These are phyloP conservation scores for Cicer yamashitae DNA, from an alignment of 306 rosid species.

Conservation along the genomic window DNA sequence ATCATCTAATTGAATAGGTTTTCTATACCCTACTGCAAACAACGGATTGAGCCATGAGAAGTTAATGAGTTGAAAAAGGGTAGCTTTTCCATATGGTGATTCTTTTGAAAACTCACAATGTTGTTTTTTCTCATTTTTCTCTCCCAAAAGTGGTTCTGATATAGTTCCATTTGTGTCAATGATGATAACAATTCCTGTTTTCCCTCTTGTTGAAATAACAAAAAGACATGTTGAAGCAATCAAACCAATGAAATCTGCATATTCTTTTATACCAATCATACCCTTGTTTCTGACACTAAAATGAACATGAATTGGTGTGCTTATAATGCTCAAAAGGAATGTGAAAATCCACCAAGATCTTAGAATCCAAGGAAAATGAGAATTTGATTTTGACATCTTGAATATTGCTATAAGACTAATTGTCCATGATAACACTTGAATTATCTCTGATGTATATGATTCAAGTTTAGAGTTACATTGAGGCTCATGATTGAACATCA, in stretches of 20 bases:
- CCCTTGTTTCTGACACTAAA: slow-evolving; percentile 45
- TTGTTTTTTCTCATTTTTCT: slow-evolving; percentile 49
- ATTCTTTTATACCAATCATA: slow-evolving; percentile 54
- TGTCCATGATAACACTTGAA: slow-evolving; percentile 63
- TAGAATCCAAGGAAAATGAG: slow-evolving; percentile 70
- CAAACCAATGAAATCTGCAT: slow-evolving; percentile 61
- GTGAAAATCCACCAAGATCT: slow-evolving; percentile 88
- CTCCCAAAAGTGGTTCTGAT: slow-evolving; percentile 71
- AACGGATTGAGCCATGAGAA: slow-evolving; percentile 96
- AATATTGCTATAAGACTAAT: slow-evolving; percentile 51
- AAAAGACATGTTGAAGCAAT: slow-evolving; percentile 62
- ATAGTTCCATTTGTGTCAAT: slow-evolving; percentile 45
- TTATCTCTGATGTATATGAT: slow-evolving; percentile 62
- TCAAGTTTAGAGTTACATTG: slow-evolving; percentile 52
- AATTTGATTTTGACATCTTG: slow-evolving; percentile 45
- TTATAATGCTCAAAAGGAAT: slow-evolving; percentile 55
- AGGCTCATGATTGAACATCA: slow-evolving; percentile 57
- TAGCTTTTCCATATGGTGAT: slow-evolving; percentile 75
- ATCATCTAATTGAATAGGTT: slow-evolving; percentile 68
- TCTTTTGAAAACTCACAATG: slow-evolving; percentile 41
- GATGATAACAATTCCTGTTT: slow-evolving; percentile 53
- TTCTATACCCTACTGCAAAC: slow-evolving; percentile 72
- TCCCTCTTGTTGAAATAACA: slow-evolving; percentile 68
- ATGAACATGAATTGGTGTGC: slow-evolving; percentile 52
- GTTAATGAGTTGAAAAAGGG: slow-evolving; percentile 67